A percentile compares a stretch with the other conserved stretches of the same genome.
Conservation (phyloP, 192 early-diverging fungal species). For the Umbelopsis sp. region DNA sequence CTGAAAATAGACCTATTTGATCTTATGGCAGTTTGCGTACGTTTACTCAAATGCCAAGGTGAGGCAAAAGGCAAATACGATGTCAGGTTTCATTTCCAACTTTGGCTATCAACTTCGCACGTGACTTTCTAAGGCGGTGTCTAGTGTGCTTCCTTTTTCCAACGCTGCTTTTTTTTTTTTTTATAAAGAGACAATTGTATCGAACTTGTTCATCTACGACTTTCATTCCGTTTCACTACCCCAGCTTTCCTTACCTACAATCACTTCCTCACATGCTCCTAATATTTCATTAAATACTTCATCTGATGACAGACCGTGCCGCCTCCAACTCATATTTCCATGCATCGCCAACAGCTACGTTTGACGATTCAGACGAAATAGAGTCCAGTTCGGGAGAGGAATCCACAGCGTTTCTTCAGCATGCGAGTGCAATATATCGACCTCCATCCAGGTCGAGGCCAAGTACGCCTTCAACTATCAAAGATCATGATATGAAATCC, state of each 20-base stretch:
- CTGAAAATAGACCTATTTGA: no score
- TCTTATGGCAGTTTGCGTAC: no score
- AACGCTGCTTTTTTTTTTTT: background rate
- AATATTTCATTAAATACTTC: background rate
- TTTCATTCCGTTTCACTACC: background rate
- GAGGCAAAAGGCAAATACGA: no score
- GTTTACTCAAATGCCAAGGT: no score
- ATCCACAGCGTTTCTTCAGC: conserved; percentile 14
- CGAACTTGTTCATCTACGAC: background rate
- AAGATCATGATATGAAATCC: conserved; percentile 4
- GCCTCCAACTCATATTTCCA: background rate
- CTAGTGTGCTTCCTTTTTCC: background rate
- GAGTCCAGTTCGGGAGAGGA: conserved; percentile 13
- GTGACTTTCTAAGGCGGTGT: no score
- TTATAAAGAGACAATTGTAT: background rate
- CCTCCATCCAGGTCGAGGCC: background rate
- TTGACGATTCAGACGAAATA: conserved; percentile 16
- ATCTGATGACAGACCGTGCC: conserved; percentile 9
- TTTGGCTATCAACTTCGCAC: no score
- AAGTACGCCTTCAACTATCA: background rate
- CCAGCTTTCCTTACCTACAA: background rate
- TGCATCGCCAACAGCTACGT: background rate
- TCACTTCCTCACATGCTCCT: background rate
- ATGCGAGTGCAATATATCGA: conserved; percentile 12
- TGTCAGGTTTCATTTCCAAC: no score